phyloP scores from a whole-genome alignment of 257 asterid genomes.

The Solanum virginianum region DNA sequence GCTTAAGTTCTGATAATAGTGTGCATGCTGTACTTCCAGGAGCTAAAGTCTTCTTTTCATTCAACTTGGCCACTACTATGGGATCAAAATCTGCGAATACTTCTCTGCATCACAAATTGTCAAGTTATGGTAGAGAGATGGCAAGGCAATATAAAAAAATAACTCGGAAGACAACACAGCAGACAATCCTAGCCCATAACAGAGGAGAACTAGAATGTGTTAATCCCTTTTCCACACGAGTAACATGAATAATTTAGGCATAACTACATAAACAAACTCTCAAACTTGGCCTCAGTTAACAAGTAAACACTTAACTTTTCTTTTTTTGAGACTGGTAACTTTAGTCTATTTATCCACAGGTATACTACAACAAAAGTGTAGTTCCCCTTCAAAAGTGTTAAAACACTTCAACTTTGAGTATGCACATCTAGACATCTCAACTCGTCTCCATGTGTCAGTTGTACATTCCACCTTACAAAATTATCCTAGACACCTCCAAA shows the following conservation, averaged over 20 bases:
- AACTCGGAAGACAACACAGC: not conserved
- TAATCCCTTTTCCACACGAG: not conserved
- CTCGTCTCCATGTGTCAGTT: not conserved
- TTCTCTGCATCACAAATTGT: conserved; percentile 44
- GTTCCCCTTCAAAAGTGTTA: no score
- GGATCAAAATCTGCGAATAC: conserved; percentile 83
- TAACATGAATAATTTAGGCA: not conserved
- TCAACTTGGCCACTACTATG: conserved; percentile 64
- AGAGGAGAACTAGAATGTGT: not conserved
- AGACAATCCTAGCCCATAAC: not conserved
- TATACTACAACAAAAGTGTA: no score
- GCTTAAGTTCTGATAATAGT: conserved; percentile 74
- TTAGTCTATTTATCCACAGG: no score
- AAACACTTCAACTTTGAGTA: not conserved
- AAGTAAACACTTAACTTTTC: not conserved
- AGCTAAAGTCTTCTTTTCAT: conserved; percentile 64
- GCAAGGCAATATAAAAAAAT: not conserved
- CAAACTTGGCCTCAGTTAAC: not conserved
- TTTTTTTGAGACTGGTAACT: no score
- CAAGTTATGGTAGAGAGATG: not conserved
- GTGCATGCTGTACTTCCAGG: conserved; percentile 70
- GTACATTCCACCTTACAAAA: not conserved
- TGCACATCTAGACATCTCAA: not conserved
- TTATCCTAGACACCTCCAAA: not conserved
- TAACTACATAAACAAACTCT: not conserved